phyloP scores from a whole-genome alignment of 768 basidiomycete genomes.

The Dentipellis sp. region DNA sequence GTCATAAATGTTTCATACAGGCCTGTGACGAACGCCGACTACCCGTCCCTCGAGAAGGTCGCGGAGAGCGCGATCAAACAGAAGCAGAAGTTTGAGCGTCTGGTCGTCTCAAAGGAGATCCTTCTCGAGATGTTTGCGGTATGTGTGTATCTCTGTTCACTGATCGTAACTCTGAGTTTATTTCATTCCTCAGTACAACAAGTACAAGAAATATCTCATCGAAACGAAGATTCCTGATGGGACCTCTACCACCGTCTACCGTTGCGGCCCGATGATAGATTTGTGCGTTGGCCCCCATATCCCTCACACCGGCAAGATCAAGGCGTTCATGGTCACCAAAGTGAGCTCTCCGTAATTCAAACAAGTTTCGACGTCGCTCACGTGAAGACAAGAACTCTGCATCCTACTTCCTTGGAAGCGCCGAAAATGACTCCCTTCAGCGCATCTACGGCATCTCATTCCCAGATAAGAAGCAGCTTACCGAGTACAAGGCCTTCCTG shows the following conservation, averaged over 20 bases:
- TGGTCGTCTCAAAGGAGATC: conserved; percentile 91
- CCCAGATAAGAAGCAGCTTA: conserved; percentile 92
- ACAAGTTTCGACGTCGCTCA: not conserved
- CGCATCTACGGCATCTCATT: conserved; percentile 98
- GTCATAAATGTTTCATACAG: conserved; percentile 26
- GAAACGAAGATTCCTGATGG: conserved; percentile 94
- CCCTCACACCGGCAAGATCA: conserved; percentile 96
- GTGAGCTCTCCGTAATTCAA: conserved; percentile 25
- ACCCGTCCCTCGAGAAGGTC: conserved; percentile 81
- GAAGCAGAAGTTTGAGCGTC: conserved; percentile 92
- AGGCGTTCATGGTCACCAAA: conserved; percentile 95
- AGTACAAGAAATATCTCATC: conserved; percentile 95
- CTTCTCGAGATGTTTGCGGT: conserved; percentile 95
- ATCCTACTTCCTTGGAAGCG: conserved; percentile 94
- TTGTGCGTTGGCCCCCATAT: conserved; percentile 96
- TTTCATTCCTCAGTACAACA: conserved; percentile 71
- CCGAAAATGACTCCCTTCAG: conserved; percentile 88
- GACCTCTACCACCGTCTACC: conserved; percentile 93
- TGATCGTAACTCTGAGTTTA: not conserved
- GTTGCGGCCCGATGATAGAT: conserved; percentile 98
- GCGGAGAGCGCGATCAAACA: conserved; percentile 88
- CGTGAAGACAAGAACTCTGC: conserved; percentile 67
- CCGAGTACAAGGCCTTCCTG: conserved; percentile 92
- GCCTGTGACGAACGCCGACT: conserved; percentile 74
- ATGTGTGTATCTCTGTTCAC: conserved; percentile 1